Percentiles rank a stretch among this genome's conserved stretches.
Evolutionary conservation across 106 monocot species (phyloP).

Genomic region (Dendrobium catenatum): DNA sequence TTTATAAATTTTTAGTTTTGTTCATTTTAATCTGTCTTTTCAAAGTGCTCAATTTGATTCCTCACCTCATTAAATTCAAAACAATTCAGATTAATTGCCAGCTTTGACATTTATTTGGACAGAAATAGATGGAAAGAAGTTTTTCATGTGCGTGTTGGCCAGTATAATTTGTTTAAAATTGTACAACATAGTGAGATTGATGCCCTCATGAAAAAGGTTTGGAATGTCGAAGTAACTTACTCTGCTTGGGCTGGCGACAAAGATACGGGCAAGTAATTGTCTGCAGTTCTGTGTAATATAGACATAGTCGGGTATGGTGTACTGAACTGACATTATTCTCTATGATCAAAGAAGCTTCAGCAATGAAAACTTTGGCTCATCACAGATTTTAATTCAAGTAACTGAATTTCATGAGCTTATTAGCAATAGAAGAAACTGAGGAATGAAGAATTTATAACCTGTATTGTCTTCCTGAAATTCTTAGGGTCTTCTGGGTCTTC

Average conservation of each 20-base stretch:
- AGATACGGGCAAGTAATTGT: constrained; percentile 37
- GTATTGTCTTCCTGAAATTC: constrained; percentile 57
- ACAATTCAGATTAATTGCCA: too few species aligned
- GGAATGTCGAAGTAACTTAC: constrained; percentile 6
- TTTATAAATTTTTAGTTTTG: too few species aligned
- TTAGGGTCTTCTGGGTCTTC: constrained; percentile 55
- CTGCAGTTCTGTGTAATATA: constrained; percentile 35
- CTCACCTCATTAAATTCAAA: too few species aligned
- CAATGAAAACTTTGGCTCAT: not conserved
- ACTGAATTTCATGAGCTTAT: too few species aligned
- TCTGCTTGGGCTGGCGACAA: constrained; percentile 25
- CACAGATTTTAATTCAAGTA: not conserved
- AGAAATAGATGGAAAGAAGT: too few species aligned
- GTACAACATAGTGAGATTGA: too few species aligned
- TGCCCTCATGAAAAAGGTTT: too few species aligned
- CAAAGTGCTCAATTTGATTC: too few species aligned
- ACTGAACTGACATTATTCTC: constrained; percentile 43
- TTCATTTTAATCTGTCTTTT: too few species aligned
- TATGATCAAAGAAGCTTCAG: constrained; percentile 9
- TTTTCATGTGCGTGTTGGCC: too few species aligned
- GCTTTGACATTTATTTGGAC: too few species aligned
- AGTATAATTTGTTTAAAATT: too few species aligned
- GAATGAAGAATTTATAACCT: constrained; percentile 15
- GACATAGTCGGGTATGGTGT: constrained; percentile 47
- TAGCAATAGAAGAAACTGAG: not conserved